phyloP scores from a whole-genome alignment of 2,329 filamentous ascomycete genomes.

The Beauveria sp. region DNA sequence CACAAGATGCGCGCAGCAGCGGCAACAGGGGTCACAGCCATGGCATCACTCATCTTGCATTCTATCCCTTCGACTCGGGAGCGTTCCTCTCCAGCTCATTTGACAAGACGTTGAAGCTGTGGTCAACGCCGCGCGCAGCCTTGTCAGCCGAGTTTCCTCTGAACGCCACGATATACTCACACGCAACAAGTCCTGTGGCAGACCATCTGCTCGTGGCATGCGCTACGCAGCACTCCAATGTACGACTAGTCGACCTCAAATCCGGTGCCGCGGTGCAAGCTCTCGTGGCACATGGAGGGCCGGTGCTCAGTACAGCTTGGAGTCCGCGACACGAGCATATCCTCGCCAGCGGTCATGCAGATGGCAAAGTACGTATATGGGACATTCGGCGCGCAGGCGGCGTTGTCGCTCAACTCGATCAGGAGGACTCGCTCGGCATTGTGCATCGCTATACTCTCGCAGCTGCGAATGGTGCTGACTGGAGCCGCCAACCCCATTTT shows the following conservation, averaged over 20 bases:
- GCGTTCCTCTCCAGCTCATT: constrained; percentile 73
- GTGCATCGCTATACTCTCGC: constrained; percentile 32
- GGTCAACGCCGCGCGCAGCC: constrained; percentile 55
- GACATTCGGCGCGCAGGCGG: constrained; percentile 75
- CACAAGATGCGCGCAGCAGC: constrained; percentile 17
- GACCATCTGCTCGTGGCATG: constrained; percentile 75
- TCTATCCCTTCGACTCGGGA: constrained; percentile 70
- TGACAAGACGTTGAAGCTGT: constrained; percentile 70
- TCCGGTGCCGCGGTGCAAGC: constrained; percentile 68
- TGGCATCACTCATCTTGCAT: constrained; percentile 67
- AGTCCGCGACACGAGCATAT: constrained; percentile 73
- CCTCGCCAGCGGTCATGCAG: constrained; percentile 75
- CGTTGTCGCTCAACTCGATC: constrained; percentile 69
- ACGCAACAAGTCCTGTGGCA: constrained; percentile 68
- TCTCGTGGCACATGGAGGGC: constrained; percentile 59
- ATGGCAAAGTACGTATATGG: constrained; percentile 79
- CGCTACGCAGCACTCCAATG: constrained; percentile 76
- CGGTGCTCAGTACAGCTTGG: constrained; percentile 68
- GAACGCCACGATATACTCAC: constrained; percentile 63
- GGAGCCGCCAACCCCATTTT: constrained; percentile 28
- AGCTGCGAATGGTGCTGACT: constrained; percentile 23
- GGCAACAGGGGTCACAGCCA: constrained; percentile 47
- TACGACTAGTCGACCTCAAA: constrained; percentile 78
- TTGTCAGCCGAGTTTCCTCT: constrained; percentile 62
- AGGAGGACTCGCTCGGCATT: constrained; percentile 73